Percentiles rank a stretch among this genome's conserved stretches.
Conservation (phyloP, 306 rosid genomes). For the Cucurbita ficifolia region DNA sequence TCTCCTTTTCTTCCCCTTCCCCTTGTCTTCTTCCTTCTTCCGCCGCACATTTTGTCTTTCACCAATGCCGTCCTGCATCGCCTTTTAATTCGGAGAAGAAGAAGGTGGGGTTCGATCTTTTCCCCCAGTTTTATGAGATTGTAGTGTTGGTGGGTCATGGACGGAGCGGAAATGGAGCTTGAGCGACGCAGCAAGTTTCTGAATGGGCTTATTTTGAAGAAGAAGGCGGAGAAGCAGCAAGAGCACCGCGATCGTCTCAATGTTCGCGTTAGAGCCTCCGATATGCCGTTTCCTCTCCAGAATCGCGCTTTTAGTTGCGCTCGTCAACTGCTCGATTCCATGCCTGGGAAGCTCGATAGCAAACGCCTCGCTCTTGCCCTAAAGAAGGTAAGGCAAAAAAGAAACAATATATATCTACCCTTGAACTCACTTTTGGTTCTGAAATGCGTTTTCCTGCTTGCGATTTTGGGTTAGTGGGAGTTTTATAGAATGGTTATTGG, state of each 20-base stretch:
- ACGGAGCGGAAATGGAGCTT: slow-evolving; percentile 69
- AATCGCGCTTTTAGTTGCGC: slow-evolving; percentile 65
- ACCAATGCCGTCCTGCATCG: background rate
- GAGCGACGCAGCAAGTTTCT: slow-evolving; percentile 82
- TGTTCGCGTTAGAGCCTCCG: slow-evolving; percentile 56
- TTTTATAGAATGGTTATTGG: background rate
- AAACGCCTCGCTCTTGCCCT: slow-evolving; percentile 71
- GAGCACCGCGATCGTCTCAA: slow-evolving; percentile 38
- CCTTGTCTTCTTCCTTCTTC: background rate
- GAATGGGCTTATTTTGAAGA: slow-evolving; percentile 57
- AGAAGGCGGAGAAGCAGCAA: slow-evolving; percentile 56
- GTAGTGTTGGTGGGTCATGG: slow-evolving; percentile 31
- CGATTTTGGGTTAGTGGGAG: background rate
- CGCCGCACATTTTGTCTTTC: slow-evolving; percentile 8
- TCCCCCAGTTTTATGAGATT: background rate
- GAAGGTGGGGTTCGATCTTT: background rate
- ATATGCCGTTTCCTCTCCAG: slow-evolving; percentile 64
- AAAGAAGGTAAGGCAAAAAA: slow-evolving; percentile 43
- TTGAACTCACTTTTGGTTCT: background rate
- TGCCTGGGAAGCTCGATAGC: slow-evolving; percentile 74
- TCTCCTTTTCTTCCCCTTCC: background rate
- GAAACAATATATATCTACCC: background rate
- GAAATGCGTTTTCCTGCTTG: background rate
- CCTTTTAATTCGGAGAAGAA: background rate
- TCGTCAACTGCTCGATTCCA: slow-evolving; percentile 54